Evolutionary conservation across 176 grass and related monocot species (phyloP).

Genomic region (Echinochloa phyllopogon): DNA sequence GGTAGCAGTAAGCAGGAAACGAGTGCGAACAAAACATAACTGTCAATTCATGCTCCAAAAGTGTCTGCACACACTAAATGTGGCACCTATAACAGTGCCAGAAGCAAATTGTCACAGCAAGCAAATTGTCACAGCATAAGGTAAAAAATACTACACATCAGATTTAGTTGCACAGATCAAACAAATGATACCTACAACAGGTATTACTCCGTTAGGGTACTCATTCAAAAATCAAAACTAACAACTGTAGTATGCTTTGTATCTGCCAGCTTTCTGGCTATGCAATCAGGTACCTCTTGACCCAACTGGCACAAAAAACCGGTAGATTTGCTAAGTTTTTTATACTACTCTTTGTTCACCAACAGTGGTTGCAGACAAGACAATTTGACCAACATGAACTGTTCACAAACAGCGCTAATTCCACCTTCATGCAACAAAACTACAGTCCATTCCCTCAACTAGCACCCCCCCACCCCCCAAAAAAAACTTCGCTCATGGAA

Average conservation of each 20-base stretch:
- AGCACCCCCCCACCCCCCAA: neutral
- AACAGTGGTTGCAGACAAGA: neutral
- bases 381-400: neutral
- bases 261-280: neutral
- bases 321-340: neutral
- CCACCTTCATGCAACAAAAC: neutral
- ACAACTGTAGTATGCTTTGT: neutral
- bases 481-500: neutral
- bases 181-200: neutral
- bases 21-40: neutral
- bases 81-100: neutral
- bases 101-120: constrained; percentile 16
- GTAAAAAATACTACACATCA: neutral
- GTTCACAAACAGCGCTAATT: no score
- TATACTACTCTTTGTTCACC: neutral
- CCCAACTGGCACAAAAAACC: neutral
- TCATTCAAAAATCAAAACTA: neutral
- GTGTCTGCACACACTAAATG: neutral
- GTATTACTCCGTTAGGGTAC: neutral
- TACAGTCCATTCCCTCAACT: neutral
- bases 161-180: neutral
- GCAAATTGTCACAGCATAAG: neutral
- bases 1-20: neutral
- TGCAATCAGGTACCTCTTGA: neutral
- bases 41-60: constrained; percentile 17